These are phyloP conservation scores for Colletotrichum tropicale DNA, from an alignment of 2,329 filamentous ascomycete genomes.

Conservation along the genomic window DNA sequence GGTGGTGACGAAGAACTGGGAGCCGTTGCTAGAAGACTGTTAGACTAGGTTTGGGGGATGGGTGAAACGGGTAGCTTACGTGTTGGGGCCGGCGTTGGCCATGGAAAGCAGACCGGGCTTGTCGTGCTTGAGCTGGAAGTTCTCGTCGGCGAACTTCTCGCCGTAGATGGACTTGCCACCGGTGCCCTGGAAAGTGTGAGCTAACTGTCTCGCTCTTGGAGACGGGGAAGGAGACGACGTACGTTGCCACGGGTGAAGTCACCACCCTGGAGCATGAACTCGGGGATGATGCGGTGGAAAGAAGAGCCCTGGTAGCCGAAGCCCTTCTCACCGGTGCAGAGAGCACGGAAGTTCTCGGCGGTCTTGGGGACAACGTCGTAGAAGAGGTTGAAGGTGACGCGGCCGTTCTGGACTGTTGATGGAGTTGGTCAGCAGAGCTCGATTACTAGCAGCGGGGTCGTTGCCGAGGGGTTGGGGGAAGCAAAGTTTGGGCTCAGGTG, in stretches of 20 bases:
- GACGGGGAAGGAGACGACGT: conserved; percentile 49
- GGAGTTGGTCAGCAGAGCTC: conserved; percentile 18
- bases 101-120: conserved; percentile 85
- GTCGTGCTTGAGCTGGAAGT: conserved; percentile 79
- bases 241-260: conserved; percentile 94
- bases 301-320: conserved; percentile 82
- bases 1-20: conserved; percentile 97
- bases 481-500: conserved; percentile 2
- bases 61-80: conserved; percentile 52
- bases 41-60: not conserved
- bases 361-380: conserved; percentile 89
- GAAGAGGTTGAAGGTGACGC: conserved; percentile 90
- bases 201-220: not conserved
- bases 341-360: conserved; percentile 80
- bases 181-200: conserved; percentile 66
- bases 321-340: conserved; percentile 82
- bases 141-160: conserved; percentile 93
- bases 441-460: not conserved
- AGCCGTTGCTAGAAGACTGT: conserved; percentile 79
- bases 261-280: conserved; percentile 96
- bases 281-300: conserved; percentile 92
- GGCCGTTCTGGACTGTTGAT: conserved; percentile 69
- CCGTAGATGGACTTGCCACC: conserved; percentile 95
- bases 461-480: not conserved
- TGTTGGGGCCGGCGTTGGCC: conserved; percentile 96